Evolutionary conservation across 1,284 basidiomycete genomes (phyloP), one percentile per base, ranked within the genome.

Genomic region (Apiotrichum porosum): DNA sequence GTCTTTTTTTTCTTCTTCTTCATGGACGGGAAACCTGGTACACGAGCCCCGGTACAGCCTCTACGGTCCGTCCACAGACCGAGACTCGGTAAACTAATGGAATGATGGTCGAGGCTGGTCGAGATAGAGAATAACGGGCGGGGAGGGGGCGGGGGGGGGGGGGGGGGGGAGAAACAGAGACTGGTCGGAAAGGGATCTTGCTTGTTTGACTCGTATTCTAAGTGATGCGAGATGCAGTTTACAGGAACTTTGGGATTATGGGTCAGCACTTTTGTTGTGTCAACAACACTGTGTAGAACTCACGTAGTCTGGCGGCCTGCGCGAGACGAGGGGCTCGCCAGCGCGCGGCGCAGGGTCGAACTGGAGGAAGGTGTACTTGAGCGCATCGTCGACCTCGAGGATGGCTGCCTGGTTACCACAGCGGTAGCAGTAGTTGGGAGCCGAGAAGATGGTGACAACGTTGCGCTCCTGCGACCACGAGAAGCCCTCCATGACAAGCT

Each of bases 371-470:
- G 77, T 78, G 66, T 77, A 77, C 60, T 75, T 75, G 53, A 75
- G 59, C 31, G 73, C 69, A 51, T 98, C 95, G 76, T 98, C 94
- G 74, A 98, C 97, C 77, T 98, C 94, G 86, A 99, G 95, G 73
- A 99, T 99, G 41, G 95, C 95, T 40, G 94, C 94, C 72, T 98
- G 95, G 75, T 99, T 99, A 47, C 94, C 94, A 73, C 95, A 98
- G 71, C 95, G 82, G 80, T 99, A 98, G 77, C 95, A 98, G 77
- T 95, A 95, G 77, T 97, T 97, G 40, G 94, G 94, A 62, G 94
- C 94, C 57, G 93, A 97, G 79, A 97, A 98, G 71, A 98, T 97
- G 38, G 94, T 98, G 57, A 98, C 94, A n/a, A 98, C 95, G 69
- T 98, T 98, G 71, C 92, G 83, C 76, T 98, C 94, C 76, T 97